Conservation (phyloP, 495 filamentous ascomycete genomes). For the Neurospora sublineolata region DNA sequence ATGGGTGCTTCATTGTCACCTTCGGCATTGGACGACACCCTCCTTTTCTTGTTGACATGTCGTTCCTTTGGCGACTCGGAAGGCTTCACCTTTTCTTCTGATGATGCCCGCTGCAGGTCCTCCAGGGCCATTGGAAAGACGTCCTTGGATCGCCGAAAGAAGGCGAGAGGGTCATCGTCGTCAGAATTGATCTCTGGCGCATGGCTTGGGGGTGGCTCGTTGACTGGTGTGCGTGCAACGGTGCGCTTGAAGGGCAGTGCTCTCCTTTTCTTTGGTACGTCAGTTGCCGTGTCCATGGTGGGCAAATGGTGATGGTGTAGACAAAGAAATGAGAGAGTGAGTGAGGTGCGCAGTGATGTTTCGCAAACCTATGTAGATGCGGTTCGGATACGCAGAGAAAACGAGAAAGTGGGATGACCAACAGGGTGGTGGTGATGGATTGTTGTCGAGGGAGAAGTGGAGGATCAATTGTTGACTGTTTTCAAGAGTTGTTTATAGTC, state of each 20-base stretch:
- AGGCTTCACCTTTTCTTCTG: slow-evolving; percentile 19
- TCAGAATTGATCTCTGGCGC: slow-evolving; percentile 11
- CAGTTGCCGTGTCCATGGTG: neutral
- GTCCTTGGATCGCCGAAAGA: slow-evolving; percentile 58
- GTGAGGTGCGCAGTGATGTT: neutral
- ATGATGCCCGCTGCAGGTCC: slow-evolving; percentile 34
- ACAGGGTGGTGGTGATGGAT: neutral
- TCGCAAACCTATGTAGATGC: neutral
- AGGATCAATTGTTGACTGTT: neutral
- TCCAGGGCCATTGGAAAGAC: slow-evolving; percentile 49
- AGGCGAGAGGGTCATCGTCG: slow-evolving; percentile 35
- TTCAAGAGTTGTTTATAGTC: neutral
- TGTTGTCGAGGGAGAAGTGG: neutral
- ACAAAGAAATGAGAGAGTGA: neutral
- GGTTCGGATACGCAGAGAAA: neutral
- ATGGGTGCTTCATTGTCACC: slow-evolving; percentile 22
- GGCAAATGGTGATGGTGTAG: slow-evolving; percentile 5
- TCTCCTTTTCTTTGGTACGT: slow-evolving; percentile 32
- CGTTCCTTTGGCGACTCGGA: neutral
- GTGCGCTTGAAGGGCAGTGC: slow-evolving; percentile 59
- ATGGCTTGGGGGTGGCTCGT: slow-evolving; percentile 12
- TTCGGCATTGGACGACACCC: slow-evolving; percentile 7
- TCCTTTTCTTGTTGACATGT: slow-evolving; percentile 8
- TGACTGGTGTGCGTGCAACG: slow-evolving; percentile 28
- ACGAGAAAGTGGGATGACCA: neutral